Evolutionary conservation across 257 asterid species (phyloP), one percentile per base, ranked within the genome.

Genomic region (Solanum piurae): DNA sequence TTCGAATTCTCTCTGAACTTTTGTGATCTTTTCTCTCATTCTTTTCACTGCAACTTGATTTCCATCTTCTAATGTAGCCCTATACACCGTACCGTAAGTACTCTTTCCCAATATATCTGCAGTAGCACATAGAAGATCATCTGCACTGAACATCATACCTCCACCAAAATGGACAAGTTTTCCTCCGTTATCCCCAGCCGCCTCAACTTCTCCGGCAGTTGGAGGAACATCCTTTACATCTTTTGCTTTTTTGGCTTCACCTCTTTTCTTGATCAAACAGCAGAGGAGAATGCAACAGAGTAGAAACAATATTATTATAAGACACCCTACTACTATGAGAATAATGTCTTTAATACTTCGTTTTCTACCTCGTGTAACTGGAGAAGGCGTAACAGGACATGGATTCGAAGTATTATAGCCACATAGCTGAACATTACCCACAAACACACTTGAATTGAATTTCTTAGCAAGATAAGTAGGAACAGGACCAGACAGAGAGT

Each of bases 101-200:
- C 98, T 95, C 88, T 96, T 96, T 3, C 99, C 99, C 98, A 96
- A 94, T 36, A 96, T 92, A 90, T 95, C 99, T 7, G 99, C 99
- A 42, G 99, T 95, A 1, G 99, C 99, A 87, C 99, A 95, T 77
- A 96, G 69, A 4, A 96, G 94, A 92, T 96, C 99, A 88, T 96
- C 98, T 66, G 98, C 99, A 49, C 94, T 87, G 20, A 95, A 96
- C 27, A 90, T 94, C 91, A 92, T 55, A 0, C 98, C 94, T 36
- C 99, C 99, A 72, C 94, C 98, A 64, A 96, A 96, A 83, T 95
- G 98, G 73, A 96, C 98, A 6, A 96, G 98, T 91, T 96, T 96
- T 89, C 98, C 99, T 29, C 98, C 99, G 2, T 94, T 89, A 79
- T 96, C 99, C 27, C 97, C 99, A 3, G 79, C 87, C 33, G 91